These are phyloP conservation scores for Phytophthora foliorum DNA, from an alignment of 352 stramenopile genomes.

Conservation along the genomic window DNA sequence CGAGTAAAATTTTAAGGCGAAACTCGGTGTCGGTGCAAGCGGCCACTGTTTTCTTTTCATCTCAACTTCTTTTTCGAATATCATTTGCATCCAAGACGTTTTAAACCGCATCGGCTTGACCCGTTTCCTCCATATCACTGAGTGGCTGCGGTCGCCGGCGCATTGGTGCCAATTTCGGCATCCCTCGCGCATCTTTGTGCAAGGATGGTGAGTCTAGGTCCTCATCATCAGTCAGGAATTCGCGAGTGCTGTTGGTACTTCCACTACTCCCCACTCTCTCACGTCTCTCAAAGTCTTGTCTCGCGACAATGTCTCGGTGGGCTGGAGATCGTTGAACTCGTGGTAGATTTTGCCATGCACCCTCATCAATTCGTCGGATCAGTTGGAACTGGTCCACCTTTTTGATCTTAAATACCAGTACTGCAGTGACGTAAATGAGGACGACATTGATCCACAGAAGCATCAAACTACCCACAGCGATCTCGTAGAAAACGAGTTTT, in stretches of 20 bases:
- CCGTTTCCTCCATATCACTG: conserved; percentile 19
- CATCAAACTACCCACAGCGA: conserved; percentile 83
- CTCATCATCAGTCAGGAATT: conserved; percentile 23
- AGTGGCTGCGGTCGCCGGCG: conserved; percentile 25
- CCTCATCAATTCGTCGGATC: conserved; percentile 81
- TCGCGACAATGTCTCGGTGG: conserved; percentile 21
- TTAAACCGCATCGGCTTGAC: conserved; percentile 29
- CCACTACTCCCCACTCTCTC: conserved; percentile 50
- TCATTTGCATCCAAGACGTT: conserved; percentile 1
- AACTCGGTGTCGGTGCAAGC: neutral
- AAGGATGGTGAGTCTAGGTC: neutral
- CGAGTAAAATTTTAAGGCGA: neutral
- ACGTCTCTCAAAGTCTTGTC: conserved; percentile 11
- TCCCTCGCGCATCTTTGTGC: conserved; percentile 8
- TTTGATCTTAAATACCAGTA: conserved; percentile 92
- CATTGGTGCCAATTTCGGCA: conserved; percentile 26
- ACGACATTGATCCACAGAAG: conserved; percentile 91
- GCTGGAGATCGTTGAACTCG: conserved; percentile 73
- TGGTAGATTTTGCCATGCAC: conserved; percentile 82
- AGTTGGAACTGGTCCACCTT: conserved; percentile 88
- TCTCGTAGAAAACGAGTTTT: conserved; percentile 90
- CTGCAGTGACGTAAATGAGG: conserved; percentile 89
- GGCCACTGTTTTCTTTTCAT: neutral
- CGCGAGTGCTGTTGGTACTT: conserved; percentile 51
- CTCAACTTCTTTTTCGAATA: neutral